phyloP scores from a whole-genome alignment of 1,284 basidiomycete species.

The Erythrobasidium hasegawianum region DNA sequence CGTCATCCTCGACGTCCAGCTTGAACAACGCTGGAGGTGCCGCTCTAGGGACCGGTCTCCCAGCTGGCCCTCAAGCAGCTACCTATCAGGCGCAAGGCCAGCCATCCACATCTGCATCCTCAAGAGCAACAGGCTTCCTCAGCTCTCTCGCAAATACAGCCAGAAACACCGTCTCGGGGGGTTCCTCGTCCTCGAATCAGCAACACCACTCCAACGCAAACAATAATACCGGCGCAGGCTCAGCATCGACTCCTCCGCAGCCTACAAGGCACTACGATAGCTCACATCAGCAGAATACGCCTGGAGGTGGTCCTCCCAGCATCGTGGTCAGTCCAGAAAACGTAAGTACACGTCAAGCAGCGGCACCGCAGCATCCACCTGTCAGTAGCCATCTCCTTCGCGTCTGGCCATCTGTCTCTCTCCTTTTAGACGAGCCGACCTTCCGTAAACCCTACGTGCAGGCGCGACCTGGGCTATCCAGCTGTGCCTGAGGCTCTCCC shows the following conservation, averaged over 20 bases:
- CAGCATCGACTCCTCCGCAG: constrained; percentile 19
- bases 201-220: constrained; percentile 14
- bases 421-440: too few species aligned
- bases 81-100: constrained; percentile 9
- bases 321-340: constrained; percentile 54
- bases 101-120: constrained; percentile 3
- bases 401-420: too few species aligned
- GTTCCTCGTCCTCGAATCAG: not conserved
- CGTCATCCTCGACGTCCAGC: not conserved
- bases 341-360: constrained; percentile 36
- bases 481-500: too few species aligned
- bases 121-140: constrained; percentile 25
- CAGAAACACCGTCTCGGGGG: constrained; percentile 6
- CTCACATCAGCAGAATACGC: not conserved
- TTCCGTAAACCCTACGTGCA: too few species aligned
- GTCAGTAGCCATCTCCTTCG: not conserved
- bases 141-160: constrained; percentile 17
- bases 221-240: not conserved
- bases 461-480: too few species aligned
- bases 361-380: not conserved
- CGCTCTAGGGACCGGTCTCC: not conserved
- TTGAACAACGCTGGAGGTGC: not conserved
- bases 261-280: constrained; percentile 20
- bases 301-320: constrained; percentile 18
- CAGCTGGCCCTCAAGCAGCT: not conserved